Conservation (phyloP, 2,329 filamentous ascomycete genomes). For the Camillea tinctor region DNA sequence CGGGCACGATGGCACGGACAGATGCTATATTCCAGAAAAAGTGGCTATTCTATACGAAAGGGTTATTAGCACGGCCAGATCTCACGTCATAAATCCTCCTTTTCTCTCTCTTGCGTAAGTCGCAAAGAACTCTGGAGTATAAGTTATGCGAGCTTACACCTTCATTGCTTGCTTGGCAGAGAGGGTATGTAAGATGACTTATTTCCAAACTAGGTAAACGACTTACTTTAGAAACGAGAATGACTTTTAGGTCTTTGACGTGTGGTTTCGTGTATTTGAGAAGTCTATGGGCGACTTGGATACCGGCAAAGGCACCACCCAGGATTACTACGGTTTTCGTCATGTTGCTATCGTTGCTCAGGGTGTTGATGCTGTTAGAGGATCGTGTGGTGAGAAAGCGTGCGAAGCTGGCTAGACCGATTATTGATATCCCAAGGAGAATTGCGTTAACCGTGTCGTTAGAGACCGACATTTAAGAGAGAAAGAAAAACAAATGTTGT, state of each 20-base stretch:
- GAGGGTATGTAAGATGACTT: background rate
- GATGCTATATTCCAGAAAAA: slow-evolving; percentile 60
- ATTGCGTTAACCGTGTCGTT: background rate
- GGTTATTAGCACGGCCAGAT: background rate
- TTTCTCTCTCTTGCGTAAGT: too few species aligned
- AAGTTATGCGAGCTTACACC: background rate
- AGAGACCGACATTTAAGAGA: background rate
- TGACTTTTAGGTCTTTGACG: slow-evolving; percentile 49
- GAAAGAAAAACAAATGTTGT: background rate
- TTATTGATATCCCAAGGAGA: background rate
- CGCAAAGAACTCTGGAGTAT: too few species aligned
- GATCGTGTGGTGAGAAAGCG: slow-evolving; percentile 9
- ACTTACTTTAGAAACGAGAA: slow-evolving; percentile 56
- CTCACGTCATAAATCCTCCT: too few species aligned
- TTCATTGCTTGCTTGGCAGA: background rate
- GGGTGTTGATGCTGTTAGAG: slow-evolving; percentile 7
- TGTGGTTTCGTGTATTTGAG: slow-evolving; percentile 50
- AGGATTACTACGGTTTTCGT: slow-evolving; percentile 53
- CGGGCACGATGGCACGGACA: slow-evolving; percentile 54
- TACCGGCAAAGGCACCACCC: slow-evolving; percentile 53
- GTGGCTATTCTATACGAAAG: slow-evolving; percentile 49
- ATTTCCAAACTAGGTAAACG: background rate
- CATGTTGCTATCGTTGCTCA: slow-evolving; percentile 35
- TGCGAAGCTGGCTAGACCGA: background rate
- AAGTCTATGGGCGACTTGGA: slow-evolving; percentile 53